phyloP scores from a whole-genome alignment of 2,329 filamentous ascomycete species.

The Trichoderma sp. region DNA sequence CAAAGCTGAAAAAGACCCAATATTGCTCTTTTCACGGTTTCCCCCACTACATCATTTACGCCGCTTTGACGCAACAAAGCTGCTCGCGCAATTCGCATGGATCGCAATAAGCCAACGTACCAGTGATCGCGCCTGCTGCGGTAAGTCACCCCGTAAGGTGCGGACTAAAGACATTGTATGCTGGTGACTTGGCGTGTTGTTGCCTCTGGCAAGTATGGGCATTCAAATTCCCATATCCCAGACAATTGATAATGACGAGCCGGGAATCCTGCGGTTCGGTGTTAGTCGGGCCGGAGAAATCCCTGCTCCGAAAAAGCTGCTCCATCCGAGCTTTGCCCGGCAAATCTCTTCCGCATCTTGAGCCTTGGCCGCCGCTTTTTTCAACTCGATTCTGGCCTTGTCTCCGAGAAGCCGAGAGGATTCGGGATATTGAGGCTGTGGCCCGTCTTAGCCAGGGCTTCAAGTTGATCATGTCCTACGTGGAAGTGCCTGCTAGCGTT shows the following conservation, averaged over 20 bases:
- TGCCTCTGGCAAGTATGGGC: constrained; percentile 6
- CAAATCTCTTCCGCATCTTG: not conserved
- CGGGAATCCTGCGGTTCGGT: constrained; percentile 30
- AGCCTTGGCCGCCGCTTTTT: not conserved
- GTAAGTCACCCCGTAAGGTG: constrained; percentile 51
- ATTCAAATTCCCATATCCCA: constrained; percentile 11
- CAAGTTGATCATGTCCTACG: not conserved
- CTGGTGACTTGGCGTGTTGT: constrained; percentile 27
- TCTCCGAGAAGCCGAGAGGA: constrained; percentile 14
- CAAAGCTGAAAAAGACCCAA: not conserved
- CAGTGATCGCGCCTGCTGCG: constrained; percentile 57
- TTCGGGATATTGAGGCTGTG: constrained; percentile 7
- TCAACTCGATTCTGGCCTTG: not conserved
- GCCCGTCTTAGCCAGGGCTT: not conserved
- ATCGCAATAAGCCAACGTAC: constrained; percentile 38
- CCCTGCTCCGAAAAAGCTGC: not conserved
- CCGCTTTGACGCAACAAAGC: not conserved
- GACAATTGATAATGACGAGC: constrained; percentile 30
- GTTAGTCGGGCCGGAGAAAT: constrained; percentile 38
- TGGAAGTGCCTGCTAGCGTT: not conserved
- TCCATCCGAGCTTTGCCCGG: constrained; percentile 17
- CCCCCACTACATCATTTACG: constrained; percentile 3
- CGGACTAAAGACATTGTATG: constrained; percentile 41
- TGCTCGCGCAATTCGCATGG: not conserved
- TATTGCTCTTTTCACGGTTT: constrained; percentile 4